Conservation (phyloP, 495 filamentous ascomycete genomes). For the Penicillium riverlandense region DNA sequence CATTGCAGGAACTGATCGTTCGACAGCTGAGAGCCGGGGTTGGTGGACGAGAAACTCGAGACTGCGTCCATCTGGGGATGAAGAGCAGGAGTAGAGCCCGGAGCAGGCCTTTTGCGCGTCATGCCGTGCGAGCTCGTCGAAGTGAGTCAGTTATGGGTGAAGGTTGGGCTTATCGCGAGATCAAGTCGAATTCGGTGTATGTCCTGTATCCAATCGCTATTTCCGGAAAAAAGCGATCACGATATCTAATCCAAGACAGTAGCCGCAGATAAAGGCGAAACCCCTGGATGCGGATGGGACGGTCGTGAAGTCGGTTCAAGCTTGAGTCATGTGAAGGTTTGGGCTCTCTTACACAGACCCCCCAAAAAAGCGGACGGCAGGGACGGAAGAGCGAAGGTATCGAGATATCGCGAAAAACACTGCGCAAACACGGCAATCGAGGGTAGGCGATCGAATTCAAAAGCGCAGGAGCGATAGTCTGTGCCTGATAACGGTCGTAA, state of each 20-base stretch:
- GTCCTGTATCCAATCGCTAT: too few species aligned
- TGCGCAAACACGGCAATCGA: background rate
- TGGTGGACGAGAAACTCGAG: conserved; percentile 23
- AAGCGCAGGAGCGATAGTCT: background rate
- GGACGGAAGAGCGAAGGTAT: background rate
- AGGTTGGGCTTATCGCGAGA: too few species aligned
- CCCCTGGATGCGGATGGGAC: background rate
- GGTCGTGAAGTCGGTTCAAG: conserved; percentile 5
- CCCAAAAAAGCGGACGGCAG: conserved; percentile 8
- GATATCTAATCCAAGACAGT: too few species aligned
- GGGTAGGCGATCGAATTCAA: too few species aligned
- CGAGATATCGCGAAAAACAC: background rate
- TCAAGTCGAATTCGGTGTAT: too few species aligned
- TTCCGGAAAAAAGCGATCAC: too few species aligned
- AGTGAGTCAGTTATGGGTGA: background rate
- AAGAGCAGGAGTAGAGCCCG: conserved; percentile 55
- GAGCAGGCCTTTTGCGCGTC: conserved; percentile 65
- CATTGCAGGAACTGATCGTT: conserved; percentile 52
- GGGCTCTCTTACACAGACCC: conserved; percentile 4
- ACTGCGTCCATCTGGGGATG: conserved; percentile 37
- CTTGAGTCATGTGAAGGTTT: conserved; percentile 11
- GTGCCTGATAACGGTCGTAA: background rate
- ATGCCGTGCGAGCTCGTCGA: conserved; percentile 38
- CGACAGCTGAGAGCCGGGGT: conserved; percentile 33
- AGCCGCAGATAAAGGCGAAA: background rate